These are phyloP conservation scores for Neotropicomus parvogracilis DNA, from an alignment of 1,284 basidiomycete genomes.

Conservation along the genomic window DNA sequence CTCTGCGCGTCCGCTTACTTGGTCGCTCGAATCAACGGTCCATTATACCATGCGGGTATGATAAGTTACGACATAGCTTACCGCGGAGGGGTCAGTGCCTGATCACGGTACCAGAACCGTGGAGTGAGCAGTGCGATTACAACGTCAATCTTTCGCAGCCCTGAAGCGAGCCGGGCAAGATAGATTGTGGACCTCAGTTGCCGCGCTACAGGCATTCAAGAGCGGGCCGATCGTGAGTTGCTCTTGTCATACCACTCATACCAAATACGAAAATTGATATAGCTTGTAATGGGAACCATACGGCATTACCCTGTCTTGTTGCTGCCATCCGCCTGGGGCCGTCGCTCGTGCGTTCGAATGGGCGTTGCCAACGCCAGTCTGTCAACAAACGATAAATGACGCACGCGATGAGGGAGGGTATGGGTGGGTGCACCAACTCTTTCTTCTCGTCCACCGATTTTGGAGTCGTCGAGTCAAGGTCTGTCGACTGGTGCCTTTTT, in stretches of 20 bases:
- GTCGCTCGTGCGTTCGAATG: not conserved
- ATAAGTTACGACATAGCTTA: constrained; percentile 12
- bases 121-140: constrained; percentile 24
- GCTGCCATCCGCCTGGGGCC: constrained; percentile 1
- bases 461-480: constrained; percentile 6
- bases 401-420: constrained; percentile 2
- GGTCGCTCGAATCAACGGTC: constrained; percentile 2
- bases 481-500: constrained; percentile 19
- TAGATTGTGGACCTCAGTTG: constrained; percentile 6
- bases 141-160: constrained; percentile 25
- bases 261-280: constrained; percentile 27
- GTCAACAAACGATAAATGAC: constrained; percentile 6
- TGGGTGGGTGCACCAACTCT: not conserved
- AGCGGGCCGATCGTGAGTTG: constrained; percentile 18
- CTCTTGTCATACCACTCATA: constrained; percentile 14
- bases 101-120: constrained; percentile 22
- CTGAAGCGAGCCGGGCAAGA: constrained; percentile 17
- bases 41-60: constrained; percentile 6
- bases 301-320: constrained; percentile 22
- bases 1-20: constrained; percentile 6
- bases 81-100: constrained; percentile 24
- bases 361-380: not conserved
- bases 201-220: constrained; percentile 7
- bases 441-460: constrained; percentile 5
- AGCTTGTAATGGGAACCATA: constrained; percentile 26